Conservation (phyloP, 139 green algal genomes). For the Chlorella sp. region DNA sequence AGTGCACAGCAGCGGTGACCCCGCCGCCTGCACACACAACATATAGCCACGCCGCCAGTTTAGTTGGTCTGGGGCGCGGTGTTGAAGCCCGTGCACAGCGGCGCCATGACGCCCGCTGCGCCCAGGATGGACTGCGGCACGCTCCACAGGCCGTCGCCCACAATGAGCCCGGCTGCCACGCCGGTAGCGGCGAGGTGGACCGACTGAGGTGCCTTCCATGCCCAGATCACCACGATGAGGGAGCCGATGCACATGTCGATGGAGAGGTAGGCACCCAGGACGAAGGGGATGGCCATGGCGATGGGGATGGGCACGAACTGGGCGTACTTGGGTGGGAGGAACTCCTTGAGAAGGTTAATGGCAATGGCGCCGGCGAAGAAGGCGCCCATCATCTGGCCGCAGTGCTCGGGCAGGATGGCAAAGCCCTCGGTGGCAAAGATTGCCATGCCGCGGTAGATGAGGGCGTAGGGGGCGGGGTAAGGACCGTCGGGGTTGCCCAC, state of each 20-base stretch:
- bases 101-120: no score
- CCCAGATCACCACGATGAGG: conserved; percentile 7
- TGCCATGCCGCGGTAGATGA: conserved; percentile 46
- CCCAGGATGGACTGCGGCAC: no score
- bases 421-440: conserved; percentile 30
- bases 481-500: conserved; percentile 19
- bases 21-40: no score
- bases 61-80: no score
- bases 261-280: conserved; percentile 29
- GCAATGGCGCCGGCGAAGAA: conserved; percentile 28
- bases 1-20: no score
- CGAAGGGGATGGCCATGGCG: conserved; percentile 42
- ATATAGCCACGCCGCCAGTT: no score
- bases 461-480: conserved; percentile 41
- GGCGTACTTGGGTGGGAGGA: conserved; percentile 22
- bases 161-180: no score
- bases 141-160: no score
- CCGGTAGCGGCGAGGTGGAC: no score
- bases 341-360: conserved; percentile 24
- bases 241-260: conserved; percentile 5
- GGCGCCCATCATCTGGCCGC: conserved; percentile 22
- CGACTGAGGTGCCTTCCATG: background rate
- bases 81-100: no score
- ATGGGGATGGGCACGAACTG: conserved; percentile 38
- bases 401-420: conserved; percentile 40